Base-by-base conservation (phyloP, 495 filamentous ascomycete species). In the Daldinia vernicosa region DNA sequence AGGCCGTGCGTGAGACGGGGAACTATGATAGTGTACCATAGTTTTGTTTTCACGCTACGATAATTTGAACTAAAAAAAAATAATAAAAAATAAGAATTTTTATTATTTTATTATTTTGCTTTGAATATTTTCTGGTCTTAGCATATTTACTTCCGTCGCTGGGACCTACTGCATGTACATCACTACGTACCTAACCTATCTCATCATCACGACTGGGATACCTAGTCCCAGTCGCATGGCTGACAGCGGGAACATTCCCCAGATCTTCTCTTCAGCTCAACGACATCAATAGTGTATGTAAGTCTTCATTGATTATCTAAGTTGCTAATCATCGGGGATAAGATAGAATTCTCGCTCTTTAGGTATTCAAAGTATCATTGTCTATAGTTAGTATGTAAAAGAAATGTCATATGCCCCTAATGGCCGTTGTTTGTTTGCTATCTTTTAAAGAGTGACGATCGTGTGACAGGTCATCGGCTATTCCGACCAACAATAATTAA, bases 1-100 rank as follows among this genome's bases (percentile, higher is more conserved):
- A 59, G 67, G 24, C 54, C 67, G 67, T 70, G 67, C 67, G 67
- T 64, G 67, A 60, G 60, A 70, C 50, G 63, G 55, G 55, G 30
- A 15, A 60, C 60, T 56, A 56, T 45, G 43, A n/a, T n/a, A n/a
- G n/a, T n/a, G 30, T 30, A 64, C 58, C 35, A 39, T 37, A 54
- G 37, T 70, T 54, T 60, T 58, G 27, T 54, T 60, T 50, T 59
- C 2, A 40, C 33, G 50, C 4, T 14, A n/a, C 15, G 24, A 30
- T 30, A 28, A 8, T 53, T 30, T 7, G 24, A 28, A 28, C 30
- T n/a, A n/a, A 26, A 28, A 53, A 6, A n/a, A n/a, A 53, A 30
- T 53, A 53, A 24, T n/a, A 47, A 47, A 9, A 47, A 22, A 47
- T 15, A 45, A 45, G n/a, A 45, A 19, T 45, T 8, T 45, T 19